phyloP scores from a whole-genome alignment of 2,329 filamentous ascomycete genomes.

The Chalaropsis ovoidea region DNA sequence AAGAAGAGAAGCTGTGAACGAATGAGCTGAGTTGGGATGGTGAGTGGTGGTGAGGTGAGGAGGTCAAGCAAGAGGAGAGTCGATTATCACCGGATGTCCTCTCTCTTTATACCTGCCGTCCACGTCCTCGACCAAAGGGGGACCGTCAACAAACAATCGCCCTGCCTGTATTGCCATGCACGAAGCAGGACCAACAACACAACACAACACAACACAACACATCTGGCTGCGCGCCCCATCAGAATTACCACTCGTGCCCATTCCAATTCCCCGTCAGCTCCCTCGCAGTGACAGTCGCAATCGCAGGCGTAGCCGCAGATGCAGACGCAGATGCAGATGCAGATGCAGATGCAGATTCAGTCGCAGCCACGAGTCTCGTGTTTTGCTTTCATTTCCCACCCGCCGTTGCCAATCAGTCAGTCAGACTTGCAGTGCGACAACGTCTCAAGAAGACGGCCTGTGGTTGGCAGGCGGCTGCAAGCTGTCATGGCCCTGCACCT shows the following conservation, averaged over 20 bases:
- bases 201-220: no score
- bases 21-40: slow-evolving; percentile 2
- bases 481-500: background rate
- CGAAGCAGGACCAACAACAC: background rate
- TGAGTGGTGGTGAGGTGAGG: slow-evolving; percentile 5
- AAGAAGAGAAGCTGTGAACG: slow-evolving; percentile 16
- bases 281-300: slow-evolving; percentile 3
- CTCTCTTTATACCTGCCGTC: background rate
- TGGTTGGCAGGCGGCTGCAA: background rate
- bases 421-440: background rate
- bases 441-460: background rate
- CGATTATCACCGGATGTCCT: background rate
- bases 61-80: background rate
- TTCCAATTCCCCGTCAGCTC: slow-evolving; percentile 2
- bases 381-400: slow-evolving; percentile 21
- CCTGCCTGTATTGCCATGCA: background rate
- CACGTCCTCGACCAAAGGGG: background rate
- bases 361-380: background rate
- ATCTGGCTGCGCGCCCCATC: background rate
- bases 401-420: background rate
- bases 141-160: background rate
- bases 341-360: no score
- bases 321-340: no score
- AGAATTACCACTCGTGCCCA: background rate
- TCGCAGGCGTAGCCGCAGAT: background rate